Evolutionary conservation across 2,329 filamentous ascomycete species (phyloP), one percentile per base, ranked within the genome.

Genomic region (Penicillium aurantiogriseum): DNA sequence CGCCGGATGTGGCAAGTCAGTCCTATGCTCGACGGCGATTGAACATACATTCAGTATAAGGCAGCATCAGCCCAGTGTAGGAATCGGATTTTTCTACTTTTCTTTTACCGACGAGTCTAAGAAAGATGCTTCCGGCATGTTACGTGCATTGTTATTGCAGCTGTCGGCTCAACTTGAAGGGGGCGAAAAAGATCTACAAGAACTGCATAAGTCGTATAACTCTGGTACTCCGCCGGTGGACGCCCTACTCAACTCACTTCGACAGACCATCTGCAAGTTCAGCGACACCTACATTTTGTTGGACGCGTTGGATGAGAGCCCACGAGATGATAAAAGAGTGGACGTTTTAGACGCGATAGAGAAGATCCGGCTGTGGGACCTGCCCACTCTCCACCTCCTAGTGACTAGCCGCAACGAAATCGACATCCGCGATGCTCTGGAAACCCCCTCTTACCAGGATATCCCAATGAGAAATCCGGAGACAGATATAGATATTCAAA

Each of bases 1-100:
- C 52, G 67, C 69, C 15, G 70, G 71, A 43, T 72, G 62, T 62
- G 69, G 70, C 21, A 73, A 72, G 49, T 71, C 70, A 7, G 61
- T 73, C 23, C 57, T 73, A 13, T 71, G 63, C 56, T 72, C 69
- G 23, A 71, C 66, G 21, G 64, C 64, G 27, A 72, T 71, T 40
- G 58, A 70, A 38, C 25, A 62, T 56, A 61, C 60, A 7, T 62
- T 67, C 35, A 58, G 51, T 10, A 51, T 62, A 27, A 60, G 25
- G 36, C 48, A 51, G 43, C 15, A 57, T 31, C 45, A 57, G 33
- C 17, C 39, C 0, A n/a, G 31, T 10, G 53, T 60, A n/a, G 69
- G 64, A 7, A 63, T 71, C 17, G 54, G 51, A 13, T 62, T 57
- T 33, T 62, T 58, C 36, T 62, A 62, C 44, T 62, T 62, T 38